Percentiles rank a stretch among this genome's conserved stretches.
Evolutionary conservation across 306 rosid species (phyloP).

Genomic region (Cucurbita moschata): DNA sequence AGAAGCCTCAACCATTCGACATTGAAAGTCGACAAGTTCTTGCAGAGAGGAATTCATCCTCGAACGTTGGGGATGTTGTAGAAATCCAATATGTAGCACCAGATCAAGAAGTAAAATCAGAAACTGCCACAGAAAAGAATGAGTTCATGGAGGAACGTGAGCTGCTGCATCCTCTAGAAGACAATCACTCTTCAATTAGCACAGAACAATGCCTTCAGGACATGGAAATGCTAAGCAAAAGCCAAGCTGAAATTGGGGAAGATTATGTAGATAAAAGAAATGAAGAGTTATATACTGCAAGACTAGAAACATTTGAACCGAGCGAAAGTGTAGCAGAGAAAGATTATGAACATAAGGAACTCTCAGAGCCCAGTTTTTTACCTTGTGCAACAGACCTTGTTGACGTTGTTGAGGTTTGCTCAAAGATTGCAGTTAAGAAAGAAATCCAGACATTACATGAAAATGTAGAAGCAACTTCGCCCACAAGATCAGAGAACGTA

Average conservation of each 20-base stretch:
- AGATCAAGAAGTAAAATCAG: neutral
- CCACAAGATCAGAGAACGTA: slow-evolving; percentile 13
- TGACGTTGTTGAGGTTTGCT: too few species aligned
- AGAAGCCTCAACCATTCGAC: slow-evolving; percentile 12
- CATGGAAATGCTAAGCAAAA: neutral
- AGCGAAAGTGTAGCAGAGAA: neutral
- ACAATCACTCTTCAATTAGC: neutral
- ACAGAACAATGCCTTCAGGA: neutral
- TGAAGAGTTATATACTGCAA: neutral
- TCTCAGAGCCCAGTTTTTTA: slow-evolving; percentile 6
- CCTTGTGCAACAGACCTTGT: slow-evolving; percentile 13
- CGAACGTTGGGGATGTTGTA: neutral
- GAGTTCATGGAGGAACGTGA: neutral
- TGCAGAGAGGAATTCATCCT: neutral
- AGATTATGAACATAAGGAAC: slow-evolving; percentile 8
- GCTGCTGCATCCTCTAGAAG: neutral
- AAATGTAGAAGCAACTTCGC: slow-evolving; percentile 10
- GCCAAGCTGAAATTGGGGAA: neutral
- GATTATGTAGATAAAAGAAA: neutral
- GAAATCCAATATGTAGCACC: neutral
- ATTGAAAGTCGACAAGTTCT: neutral
- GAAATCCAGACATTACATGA: slow-evolving; percentile 18
- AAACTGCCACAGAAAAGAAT: slow-evolving; percentile 12
- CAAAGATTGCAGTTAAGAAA: slow-evolving; percentile 9
- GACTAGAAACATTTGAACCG: slow-evolving; percentile 13